Conservation (phyloP, 2,329 filamentous ascomycete genomes). For the Trichoderma guizhouense region DNA sequence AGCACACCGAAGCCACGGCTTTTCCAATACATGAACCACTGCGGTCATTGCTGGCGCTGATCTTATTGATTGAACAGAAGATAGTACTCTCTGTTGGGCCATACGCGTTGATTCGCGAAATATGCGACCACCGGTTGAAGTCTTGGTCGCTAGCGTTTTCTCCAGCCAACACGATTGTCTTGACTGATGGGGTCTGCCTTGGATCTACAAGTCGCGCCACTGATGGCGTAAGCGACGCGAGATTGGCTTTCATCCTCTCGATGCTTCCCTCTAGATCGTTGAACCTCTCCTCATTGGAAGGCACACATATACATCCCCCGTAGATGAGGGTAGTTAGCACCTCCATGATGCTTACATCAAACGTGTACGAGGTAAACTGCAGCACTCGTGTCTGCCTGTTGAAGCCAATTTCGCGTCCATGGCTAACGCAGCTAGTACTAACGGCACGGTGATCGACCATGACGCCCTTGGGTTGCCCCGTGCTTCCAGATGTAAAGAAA, state of each 20-base stretch:
- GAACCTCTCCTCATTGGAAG: constrained; percentile 49
- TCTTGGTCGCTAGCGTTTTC: background rate
- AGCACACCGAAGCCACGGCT: constrained; percentile 17
- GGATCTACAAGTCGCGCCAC: background rate
- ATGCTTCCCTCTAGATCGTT: background rate
- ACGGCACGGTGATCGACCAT: constrained; percentile 41
- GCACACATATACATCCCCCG: background rate
- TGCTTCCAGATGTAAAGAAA: constrained; percentile 56
- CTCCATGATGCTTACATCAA: too few relatives aligned
- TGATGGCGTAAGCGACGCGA: background rate
- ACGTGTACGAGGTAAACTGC: too few relatives aligned
- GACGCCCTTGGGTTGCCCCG: constrained; percentile 52
- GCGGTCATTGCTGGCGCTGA: background rate
- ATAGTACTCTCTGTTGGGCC: background rate
- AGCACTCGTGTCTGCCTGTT: background rate
- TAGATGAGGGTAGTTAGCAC: too few relatives aligned
- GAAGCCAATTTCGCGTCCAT: constrained; percentile 30
- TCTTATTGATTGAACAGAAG: too few relatives aligned
- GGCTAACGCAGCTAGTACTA: constrained; percentile 35
- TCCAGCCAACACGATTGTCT: background rate
- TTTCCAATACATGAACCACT: constrained; percentile 9
- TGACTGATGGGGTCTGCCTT: background rate
- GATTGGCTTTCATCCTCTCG: background rate
- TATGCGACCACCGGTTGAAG: background rate
- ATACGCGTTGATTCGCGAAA: background rate